phyloP scores from a whole-genome alignment of 257 asterid genomes.

The Cynanchum wilfordii region DNA sequence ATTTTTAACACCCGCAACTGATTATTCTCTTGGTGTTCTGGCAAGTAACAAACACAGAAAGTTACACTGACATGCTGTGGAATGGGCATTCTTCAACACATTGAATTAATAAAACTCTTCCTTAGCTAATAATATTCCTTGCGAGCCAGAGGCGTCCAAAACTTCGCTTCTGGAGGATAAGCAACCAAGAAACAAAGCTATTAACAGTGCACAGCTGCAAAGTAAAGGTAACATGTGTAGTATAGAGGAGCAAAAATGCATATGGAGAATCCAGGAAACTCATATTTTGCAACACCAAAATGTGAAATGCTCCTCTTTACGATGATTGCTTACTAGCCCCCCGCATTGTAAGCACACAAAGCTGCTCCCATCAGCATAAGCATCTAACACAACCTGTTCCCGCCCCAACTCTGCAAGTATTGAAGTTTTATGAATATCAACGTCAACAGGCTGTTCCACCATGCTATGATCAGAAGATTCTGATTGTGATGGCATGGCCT shows the following conservation, averaged over 20 bases:
- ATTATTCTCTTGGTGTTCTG: background rate
- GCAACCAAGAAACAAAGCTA: slow-evolving; percentile 1
- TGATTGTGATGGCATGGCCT: slow-evolving; percentile 54
- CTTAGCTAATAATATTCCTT: background rate
- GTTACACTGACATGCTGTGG: background rate
- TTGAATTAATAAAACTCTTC: background rate
- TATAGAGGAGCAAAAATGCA: background rate
- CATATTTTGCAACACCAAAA: slow-evolving; percentile 79
- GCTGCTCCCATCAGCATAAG: slow-evolving; percentile 92
- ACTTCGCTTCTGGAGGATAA: background rate
- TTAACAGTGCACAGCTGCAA: background rate
- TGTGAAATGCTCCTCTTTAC: slow-evolving; percentile 78
- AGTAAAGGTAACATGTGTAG: background rate
- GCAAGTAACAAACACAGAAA: background rate
- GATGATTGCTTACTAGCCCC: slow-evolving; percentile 75
- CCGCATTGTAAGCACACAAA: slow-evolving; percentile 86
- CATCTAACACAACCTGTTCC: slow-evolving; percentile 68
- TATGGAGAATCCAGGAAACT: slow-evolving; percentile 12
- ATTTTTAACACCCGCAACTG: background rate
- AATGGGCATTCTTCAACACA: background rate
- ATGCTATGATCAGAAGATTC: slow-evolving; percentile 25
- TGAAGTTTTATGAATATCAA: slow-evolving; percentile 51
- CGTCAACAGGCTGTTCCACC: slow-evolving; percentile 29
- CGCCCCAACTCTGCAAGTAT: slow-evolving; percentile 83
- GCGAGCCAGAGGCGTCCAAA: background rate